These are phyloP conservation scores for Kwoniella newhampshirensis DNA, from an alignment of 768 basidiomycete genomes.

Conservation along the genomic window DNA sequence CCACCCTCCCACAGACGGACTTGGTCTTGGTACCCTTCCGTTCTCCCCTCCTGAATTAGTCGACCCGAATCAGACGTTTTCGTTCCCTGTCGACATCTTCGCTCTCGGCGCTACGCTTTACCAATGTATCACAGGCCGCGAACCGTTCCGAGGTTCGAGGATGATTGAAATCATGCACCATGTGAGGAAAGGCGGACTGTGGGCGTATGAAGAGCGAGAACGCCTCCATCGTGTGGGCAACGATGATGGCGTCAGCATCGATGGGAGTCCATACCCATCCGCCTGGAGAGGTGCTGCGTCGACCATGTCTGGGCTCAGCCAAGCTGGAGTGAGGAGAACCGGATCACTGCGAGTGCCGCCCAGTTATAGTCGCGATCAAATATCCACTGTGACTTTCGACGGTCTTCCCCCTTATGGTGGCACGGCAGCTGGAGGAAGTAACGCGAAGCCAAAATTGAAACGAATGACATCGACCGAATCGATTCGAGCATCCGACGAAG, in stretches of 20 bases:
- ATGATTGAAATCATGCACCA: constrained; percentile 54
- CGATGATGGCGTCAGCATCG: constrained; percentile 17
- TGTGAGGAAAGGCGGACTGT: constrained; percentile 53
- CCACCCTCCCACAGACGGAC: constrained; percentile 49
- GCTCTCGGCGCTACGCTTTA: constrained; percentile 56
- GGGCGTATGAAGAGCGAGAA: constrained; percentile 54
- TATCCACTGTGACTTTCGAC: constrained; percentile 1
- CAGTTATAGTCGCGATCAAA: constrained; percentile 3
- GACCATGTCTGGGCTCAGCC: constrained; percentile 1
- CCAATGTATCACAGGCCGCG: constrained; percentile 53
- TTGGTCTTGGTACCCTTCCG: constrained; percentile 55
- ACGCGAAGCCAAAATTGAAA: constrained; percentile 18
- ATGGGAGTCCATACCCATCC: constrained; percentile 30
- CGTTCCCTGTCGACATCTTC: constrained; percentile 56
- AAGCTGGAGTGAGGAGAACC: constrained; percentile 28
- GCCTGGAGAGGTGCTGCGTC: constrained; percentile 26
- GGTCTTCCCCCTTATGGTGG: not conserved
- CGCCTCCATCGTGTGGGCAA: constrained; percentile 38
- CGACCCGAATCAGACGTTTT: constrained; percentile 51
- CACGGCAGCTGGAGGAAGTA: not conserved
- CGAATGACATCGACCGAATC: constrained; percentile 42
- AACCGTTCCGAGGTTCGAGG: constrained; percentile 53
- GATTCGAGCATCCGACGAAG: constrained; percentile 31
- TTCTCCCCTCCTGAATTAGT: constrained; percentile 57
- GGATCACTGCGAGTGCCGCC: constrained; percentile 37